Evolutionary conservation across 805 yeast genomes (phyloP).

Genomic region (Metschnikowia kofuensis): DNA sequence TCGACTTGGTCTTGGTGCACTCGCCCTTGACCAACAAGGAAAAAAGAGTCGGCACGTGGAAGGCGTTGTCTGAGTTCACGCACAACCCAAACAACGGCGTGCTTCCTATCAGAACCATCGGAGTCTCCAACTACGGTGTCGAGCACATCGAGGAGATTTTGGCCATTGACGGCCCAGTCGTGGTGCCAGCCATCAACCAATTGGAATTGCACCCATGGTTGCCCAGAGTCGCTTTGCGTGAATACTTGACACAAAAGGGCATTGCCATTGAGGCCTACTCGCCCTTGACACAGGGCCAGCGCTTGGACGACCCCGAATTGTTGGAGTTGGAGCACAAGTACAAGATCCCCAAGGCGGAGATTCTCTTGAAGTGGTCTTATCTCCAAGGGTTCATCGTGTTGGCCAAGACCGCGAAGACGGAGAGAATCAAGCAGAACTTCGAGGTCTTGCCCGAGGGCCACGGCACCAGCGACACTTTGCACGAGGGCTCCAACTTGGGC

Average conservation of each 20-base stretch:
- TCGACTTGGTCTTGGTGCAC: constrained; percentile 45
- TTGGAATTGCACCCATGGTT: constrained; percentile 85
- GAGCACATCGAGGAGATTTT: constrained; percentile 60
- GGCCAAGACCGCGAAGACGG: constrained; percentile 58
- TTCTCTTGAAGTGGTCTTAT: constrained; percentile 69
- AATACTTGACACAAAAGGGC: constrained; percentile 52
- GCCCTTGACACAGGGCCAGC: constrained; percentile 67
- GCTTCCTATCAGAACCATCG: constrained; percentile 62
- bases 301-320: constrained; percentile 54
- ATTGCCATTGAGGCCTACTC: constrained; percentile 74
- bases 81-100: constrained; percentile 44
- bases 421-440: constrained; percentile 53
- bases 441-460: constrained; percentile 43
- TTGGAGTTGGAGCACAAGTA: constrained; percentile 47
- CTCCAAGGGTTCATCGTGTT: constrained; percentile 70
- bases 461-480: constrained; percentile 23
- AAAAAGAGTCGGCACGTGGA: constrained; percentile 60
- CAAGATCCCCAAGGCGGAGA: constrained; percentile 54
- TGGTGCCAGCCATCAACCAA: constrained; percentile 68
- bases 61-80: constrained; percentile 72
- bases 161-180: constrained; percentile 48
- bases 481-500: constrained; percentile 26
- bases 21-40: constrained; percentile 45
- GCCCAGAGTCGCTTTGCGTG: constrained; percentile 61
- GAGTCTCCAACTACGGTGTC: constrained; percentile 73